Evolutionary conservation across 805 yeast species (phyloP).

Genomic region (Lachancea quebecensis): DNA sequence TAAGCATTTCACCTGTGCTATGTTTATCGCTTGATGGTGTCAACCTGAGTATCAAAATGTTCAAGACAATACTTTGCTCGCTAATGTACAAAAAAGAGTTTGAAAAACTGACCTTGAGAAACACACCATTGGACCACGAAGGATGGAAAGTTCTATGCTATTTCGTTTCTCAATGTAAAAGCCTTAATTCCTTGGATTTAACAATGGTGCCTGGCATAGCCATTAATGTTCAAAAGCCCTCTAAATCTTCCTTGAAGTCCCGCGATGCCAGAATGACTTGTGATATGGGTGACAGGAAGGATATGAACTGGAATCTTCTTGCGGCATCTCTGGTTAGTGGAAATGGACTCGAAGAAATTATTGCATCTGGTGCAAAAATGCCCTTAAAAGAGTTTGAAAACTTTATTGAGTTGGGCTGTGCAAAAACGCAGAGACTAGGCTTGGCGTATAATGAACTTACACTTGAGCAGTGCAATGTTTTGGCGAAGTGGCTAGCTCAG

Average conservation of each 20-base stretch:
- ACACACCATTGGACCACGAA: slow-evolving; percentile 62
- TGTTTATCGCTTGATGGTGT: slow-evolving; percentile 80
- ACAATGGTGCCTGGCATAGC: slow-evolving; percentile 41
- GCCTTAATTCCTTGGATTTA: slow-evolving; percentile 53
- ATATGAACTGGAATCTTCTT: slow-evolving; percentile 77
- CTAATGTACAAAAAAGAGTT: slow-evolving; percentile 56
- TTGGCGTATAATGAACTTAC: slow-evolving; percentile 70
- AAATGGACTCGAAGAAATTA: slow-evolving; percentile 74
- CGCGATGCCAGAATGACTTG: slow-evolving; percentile 34
- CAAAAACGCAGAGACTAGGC: slow-evolving; percentile 59
- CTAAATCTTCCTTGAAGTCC: slow-evolving; percentile 27
- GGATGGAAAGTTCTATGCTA: slow-evolving; percentile 83
- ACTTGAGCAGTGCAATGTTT: slow-evolving; percentile 45
- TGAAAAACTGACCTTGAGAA: slow-evolving; percentile 69
- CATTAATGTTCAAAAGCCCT: slow-evolving; percentile 34
- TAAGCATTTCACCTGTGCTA: slow-evolving; percentile 75
- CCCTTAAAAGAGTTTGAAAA: slow-evolving; percentile 43
- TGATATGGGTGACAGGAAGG: slow-evolving; percentile 43
- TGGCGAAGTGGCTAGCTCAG: slow-evolving; percentile 53
- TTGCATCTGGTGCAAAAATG: slow-evolving; percentile 78
- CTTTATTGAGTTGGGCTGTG: slow-evolving; percentile 55
- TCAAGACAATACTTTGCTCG: slow-evolving; percentile 60
- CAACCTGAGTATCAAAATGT: slow-evolving; percentile 64
- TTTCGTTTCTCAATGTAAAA: slow-evolving; percentile 60
- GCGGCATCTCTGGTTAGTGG: slow-evolving; percentile 68